A percentile compares a stretch with the other conserved stretches of the same genome.
Conservation (phyloP, 2,329 filamentous ascomycete species). For the Pezicula rhizophila region DNA sequence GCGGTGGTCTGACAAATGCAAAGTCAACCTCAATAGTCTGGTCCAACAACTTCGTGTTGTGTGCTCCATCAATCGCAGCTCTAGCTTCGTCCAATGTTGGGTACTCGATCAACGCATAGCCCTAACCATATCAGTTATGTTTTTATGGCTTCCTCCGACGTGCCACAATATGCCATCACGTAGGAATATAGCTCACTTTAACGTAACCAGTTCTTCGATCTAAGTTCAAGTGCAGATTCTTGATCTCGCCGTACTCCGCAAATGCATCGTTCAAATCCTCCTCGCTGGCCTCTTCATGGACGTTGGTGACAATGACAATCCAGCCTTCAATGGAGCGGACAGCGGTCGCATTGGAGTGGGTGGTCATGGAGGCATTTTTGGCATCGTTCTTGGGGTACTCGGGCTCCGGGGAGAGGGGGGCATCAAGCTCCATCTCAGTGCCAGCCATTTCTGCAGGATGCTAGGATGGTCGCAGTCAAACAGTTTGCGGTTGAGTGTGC, state of each 20-base stretch:
- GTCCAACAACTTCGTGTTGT: conserved; percentile 71
- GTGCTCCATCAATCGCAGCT: conserved; percentile 75
- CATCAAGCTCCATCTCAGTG: conserved; percentile 38
- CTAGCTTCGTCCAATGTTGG: conserved; percentile 71
- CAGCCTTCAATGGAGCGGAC: conserved; percentile 85
- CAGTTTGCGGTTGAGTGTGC: neutral
- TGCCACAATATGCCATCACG: neutral
- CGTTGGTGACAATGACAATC: conserved; percentile 82
- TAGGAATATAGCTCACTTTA: conserved; percentile 51
- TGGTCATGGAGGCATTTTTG: conserved; percentile 63
- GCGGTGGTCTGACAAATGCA: conserved; percentile 76
- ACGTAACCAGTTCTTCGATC: conserved; percentile 80
- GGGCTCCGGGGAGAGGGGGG: conserved; percentile 25
- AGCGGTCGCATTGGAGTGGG: conserved; percentile 67
- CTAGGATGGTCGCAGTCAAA: too few species aligned
- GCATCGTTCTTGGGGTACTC: conserved; percentile 45
- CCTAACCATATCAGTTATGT: conserved; percentile 42
- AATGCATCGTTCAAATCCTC: conserved; percentile 78
- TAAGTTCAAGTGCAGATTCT: conserved; percentile 79
- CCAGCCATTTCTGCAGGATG: conserved; percentile 33
- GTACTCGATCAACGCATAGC: conserved; percentile 82
- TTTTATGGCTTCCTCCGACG: too few species aligned
- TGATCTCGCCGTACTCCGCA: conserved; percentile 79
- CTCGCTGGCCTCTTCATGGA: conserved; percentile 82
- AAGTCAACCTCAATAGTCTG: conserved; percentile 79